Evolutionary conservation across 164 flowering plant genomes (phyloP).

Genomic region (Kingdonia uniflora): DNA sequence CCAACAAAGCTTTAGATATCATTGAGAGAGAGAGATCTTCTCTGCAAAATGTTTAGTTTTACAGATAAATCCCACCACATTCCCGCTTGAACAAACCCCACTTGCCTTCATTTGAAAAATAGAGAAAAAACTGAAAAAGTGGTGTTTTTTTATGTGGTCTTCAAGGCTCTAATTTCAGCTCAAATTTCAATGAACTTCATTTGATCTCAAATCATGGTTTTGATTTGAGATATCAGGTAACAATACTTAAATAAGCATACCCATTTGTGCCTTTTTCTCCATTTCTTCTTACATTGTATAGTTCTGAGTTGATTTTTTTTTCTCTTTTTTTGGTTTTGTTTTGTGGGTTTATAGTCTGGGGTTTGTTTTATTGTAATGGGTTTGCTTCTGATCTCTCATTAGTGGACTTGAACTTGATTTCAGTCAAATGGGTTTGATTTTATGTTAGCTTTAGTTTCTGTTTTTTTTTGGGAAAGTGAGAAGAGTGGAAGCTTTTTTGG

Average conservation of each 20-base stretch:
- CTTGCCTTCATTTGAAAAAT: conserved; percentile 17
- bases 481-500: too few relatives aligned
- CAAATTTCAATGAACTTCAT: neutral
- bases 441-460: too few relatives aligned
- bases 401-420: conserved; percentile 4
- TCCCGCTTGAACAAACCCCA: conserved; percentile 22
- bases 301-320: conserved; percentile 14
- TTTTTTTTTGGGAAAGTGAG: too few relatives aligned
- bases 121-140: conserved; percentile 10
- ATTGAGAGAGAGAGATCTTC: conserved; percentile 1
- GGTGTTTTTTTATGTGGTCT: conserved; percentile 4
- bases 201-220: neutral
- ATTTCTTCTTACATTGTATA: conserved; percentile 3
- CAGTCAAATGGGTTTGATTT: neutral
- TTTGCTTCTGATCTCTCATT: conserved; percentile 2
- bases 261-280: neutral
- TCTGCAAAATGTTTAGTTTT: too few relatives aligned
- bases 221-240: neutral
- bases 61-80: neutral
- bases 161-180: conserved; percentile 1
- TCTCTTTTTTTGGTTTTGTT: neutral
- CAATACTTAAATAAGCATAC: neutral
- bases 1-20: too few relatives aligned
- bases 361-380: conserved; percentile 3
- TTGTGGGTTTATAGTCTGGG: neutral